These are phyloP conservation scores for Geum urbanum DNA, from an alignment of 306 rosid genomes.

Conservation along the genomic window DNA sequence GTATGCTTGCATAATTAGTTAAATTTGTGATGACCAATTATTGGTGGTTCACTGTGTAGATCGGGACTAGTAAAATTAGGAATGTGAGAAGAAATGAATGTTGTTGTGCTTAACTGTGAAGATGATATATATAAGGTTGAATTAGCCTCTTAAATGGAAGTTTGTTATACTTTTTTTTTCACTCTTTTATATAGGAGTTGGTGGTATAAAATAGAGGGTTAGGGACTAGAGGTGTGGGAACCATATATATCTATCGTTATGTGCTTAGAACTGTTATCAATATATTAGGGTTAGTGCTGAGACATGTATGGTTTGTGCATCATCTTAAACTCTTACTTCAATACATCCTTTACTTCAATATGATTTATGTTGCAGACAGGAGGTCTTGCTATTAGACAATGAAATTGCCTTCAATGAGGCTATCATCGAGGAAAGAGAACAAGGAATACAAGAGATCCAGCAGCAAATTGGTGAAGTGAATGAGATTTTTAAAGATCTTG, in stretches of 20 bases:
- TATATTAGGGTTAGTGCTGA: not conserved
- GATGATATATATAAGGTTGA: not conserved
- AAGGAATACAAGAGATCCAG: slow-evolving; percentile 95
- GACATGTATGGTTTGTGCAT: not conserved
- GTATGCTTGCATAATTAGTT: no score
- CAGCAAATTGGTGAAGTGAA: slow-evolving; percentile 93
- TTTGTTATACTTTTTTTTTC: not conserved
- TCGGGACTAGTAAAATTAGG: not conserved
- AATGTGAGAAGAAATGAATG: no score
- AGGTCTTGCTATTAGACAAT: slow-evolving; percentile 74
- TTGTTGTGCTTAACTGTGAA: no score
- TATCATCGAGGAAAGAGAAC: slow-evolving; percentile 93
- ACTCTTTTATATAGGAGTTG: not conserved
- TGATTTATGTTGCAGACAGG: slow-evolving; percentile 64
- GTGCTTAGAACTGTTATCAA: not conserved
- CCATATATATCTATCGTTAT: not conserved
- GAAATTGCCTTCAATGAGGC: slow-evolving; percentile 95
- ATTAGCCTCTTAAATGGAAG: not conserved
- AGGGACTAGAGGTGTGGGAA: not conserved
- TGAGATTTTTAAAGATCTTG: slow-evolving; percentile 94
- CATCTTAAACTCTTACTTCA: not conserved
- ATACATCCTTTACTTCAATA: slow-evolving; percentile 11
- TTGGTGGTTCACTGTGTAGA: not conserved
- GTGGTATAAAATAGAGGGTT: not conserved
- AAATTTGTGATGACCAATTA: no score